phyloP scores from a whole-genome alignment of 140 eudicot species.

The Oenanthe javanica region DNA sequence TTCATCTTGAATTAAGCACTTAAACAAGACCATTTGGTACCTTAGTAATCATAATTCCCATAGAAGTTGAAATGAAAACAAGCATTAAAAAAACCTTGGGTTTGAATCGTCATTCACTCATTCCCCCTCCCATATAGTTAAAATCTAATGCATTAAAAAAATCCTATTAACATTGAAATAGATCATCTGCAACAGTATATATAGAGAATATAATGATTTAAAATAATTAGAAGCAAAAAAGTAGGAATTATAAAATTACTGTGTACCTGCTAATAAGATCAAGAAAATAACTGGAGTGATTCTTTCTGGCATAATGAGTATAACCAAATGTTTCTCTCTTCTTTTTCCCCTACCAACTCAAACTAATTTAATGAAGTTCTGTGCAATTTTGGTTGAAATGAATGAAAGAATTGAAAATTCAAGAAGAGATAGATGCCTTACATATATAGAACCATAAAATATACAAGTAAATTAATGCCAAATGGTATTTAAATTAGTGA shows the following conservation, averaged over 20 bases:
- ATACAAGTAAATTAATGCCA: background rate
- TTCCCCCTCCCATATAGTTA: background rate
- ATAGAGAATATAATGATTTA: background rate
- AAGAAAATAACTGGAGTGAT: slow-evolving; percentile 35
- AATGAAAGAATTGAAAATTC: background rate
- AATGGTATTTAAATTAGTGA: slow-evolving; percentile 7
- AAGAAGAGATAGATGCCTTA: slow-evolving; percentile 17
- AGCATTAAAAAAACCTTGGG: background rate
- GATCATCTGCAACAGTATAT: background rate
- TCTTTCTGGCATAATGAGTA: slow-evolving; percentile 44
- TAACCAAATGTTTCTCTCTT: slow-evolving; percentile 7
- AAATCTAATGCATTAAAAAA: background rate
- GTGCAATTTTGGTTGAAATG: background rate
- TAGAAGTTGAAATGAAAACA: background rate
- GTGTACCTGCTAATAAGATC: slow-evolving; percentile 49
- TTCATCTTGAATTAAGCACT: background rate
- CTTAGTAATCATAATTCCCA: background rate
- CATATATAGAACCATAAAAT: slow-evolving; percentile 4
- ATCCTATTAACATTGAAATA: background rate
- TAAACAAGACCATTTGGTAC: background rate
- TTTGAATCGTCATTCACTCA: background rate
- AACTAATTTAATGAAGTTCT: background rate
- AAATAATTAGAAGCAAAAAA: background rate
- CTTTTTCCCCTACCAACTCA: too few species aligned
- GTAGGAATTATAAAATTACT: background rate